phyloP scores from a whole-genome alignment of 768 basidiomycete genomes.

The Arthromyces matolae region DNA sequence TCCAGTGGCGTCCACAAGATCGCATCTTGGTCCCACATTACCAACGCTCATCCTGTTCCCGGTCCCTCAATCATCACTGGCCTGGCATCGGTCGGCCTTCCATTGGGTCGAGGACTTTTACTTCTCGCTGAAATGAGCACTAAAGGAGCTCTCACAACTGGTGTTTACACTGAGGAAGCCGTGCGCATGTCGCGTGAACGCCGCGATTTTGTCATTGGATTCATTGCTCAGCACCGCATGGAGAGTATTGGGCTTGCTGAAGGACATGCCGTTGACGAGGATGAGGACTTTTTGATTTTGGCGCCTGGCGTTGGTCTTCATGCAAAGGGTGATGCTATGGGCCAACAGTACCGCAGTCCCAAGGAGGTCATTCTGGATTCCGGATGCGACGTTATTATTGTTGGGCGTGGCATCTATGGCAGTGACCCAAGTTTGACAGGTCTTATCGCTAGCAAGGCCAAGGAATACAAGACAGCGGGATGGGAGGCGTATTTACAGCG shows the following conservation, averaged over 20 bases:
- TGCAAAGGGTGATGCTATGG: constrained; percentile 75
- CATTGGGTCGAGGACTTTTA: constrained; percentile 81
- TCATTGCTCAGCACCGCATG: constrained; percentile 88
- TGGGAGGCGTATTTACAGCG: constrained; percentile 88
- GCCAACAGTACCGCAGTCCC: constrained; percentile 94
- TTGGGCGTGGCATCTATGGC: constrained; percentile 92
- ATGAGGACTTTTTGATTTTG: constrained; percentile 81
- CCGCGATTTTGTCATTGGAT: constrained; percentile 90
- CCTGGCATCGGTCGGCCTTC: constrained; percentile 79
- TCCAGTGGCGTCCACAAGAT: constrained; percentile 90
- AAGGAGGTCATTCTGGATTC: constrained; percentile 72
- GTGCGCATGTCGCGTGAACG: constrained; percentile 83
- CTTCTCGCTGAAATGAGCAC: constrained; percentile 97
- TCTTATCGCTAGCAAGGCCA: constrained; percentile 61
- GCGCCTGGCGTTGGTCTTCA: constrained; percentile 93
- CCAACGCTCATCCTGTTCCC: constrained; percentile 94
- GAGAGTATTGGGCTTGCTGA: constrained; percentile 52
- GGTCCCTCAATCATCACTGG: constrained; percentile 95
- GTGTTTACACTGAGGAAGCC: constrained; percentile 78
- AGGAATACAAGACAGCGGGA: constrained; percentile 78
- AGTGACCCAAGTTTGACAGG: constrained; percentile 42
- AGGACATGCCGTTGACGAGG: constrained; percentile 34
- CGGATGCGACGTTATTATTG: constrained; percentile 96
- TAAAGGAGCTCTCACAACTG: constrained; percentile 78
- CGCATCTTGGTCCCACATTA: constrained; percentile 93